phyloP scores from a whole-genome alignment of 129 eudicot species.

The Centrapalus pauciflorus region DNA sequence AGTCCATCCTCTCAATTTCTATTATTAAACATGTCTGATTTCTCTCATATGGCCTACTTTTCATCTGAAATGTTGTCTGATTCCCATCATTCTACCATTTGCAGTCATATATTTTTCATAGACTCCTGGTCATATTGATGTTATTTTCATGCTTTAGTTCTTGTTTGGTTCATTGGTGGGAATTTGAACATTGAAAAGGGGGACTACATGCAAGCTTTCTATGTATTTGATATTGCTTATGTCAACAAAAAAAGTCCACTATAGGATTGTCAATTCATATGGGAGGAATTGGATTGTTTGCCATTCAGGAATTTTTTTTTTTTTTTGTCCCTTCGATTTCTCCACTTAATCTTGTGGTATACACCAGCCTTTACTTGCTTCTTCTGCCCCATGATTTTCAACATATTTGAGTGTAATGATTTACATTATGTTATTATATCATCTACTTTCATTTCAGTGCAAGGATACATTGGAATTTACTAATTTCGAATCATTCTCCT shows the following conservation, averaged over 20 bases:
- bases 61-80: neutral
- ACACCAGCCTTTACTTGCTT: neutral
- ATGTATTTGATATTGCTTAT: neutral
- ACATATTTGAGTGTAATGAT: neutral
- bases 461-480: too few species aligned
- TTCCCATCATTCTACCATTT: too few species aligned
- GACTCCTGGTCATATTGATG: neutral
- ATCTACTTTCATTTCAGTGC: neutral
- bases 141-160: neutral
- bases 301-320: too few species aligned
- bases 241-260: neutral
- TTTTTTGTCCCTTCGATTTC: neutral
- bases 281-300: too few species aligned
- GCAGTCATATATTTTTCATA: neutral
- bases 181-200: neutral
- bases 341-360: neutral
- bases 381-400: neutral
- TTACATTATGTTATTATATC: neutral
- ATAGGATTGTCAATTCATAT: neutral
- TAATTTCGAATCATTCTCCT: too few species aligned
- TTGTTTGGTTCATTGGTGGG: neutral
- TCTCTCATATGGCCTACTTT: too few species aligned
- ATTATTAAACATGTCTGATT: too few species aligned
- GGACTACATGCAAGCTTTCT: neutral
- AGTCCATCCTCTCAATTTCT: too few species aligned